Conservation (phyloP, 495 filamentous ascomycete genomes). For the Neurospora sp. region DNA sequence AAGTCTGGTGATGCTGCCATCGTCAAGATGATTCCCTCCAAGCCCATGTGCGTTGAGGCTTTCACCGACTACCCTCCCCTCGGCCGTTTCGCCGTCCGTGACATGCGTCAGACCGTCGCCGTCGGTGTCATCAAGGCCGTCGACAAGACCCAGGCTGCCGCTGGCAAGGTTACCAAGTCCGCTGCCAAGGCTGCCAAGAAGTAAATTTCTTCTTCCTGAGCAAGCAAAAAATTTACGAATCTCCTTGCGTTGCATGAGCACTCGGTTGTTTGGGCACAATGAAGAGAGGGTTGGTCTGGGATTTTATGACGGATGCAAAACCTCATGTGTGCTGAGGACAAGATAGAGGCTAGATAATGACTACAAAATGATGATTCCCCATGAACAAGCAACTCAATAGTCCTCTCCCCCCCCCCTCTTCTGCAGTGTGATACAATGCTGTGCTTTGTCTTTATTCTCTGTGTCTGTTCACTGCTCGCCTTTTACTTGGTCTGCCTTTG, state of each 20-base stretch:
- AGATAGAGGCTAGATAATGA: constrained; percentile 41
- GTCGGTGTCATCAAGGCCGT: constrained; percentile 85
- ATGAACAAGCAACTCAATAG: not conserved
- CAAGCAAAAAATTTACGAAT: constrained; percentile 20
- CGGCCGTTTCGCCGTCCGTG: constrained; percentile 97
- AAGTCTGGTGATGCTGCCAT: constrained; percentile 99
- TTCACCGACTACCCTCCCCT: constrained; percentile 99
- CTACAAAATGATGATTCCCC: constrained; percentile 20
- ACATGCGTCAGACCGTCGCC: constrained; percentile 85
- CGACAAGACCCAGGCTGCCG: constrained; percentile 32
- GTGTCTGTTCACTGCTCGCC: not conserved
- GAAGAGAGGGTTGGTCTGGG: constrained; percentile 34
- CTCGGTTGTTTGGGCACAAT: constrained; percentile 34
- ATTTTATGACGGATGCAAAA: constrained; percentile 31
- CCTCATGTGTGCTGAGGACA: constrained; percentile 41
- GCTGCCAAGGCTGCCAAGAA: constrained; percentile 63
- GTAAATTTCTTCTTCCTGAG: constrained; percentile 25
- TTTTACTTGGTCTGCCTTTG: not conserved
- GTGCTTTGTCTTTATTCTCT: not conserved
- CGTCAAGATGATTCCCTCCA: constrained; percentile 99
- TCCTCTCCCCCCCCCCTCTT: not conserved
- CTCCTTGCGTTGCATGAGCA: constrained; percentile 33
- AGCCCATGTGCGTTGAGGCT: constrained; percentile 99
- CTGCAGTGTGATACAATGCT: not conserved
- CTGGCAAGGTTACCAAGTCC: constrained; percentile 53